Percentiles rank a stretch among this genome's conserved stretches.
Evolutionary conservation across 176 grass and related monocot species (phyloP).

Genomic region (Oryza glumipatula): DNA sequence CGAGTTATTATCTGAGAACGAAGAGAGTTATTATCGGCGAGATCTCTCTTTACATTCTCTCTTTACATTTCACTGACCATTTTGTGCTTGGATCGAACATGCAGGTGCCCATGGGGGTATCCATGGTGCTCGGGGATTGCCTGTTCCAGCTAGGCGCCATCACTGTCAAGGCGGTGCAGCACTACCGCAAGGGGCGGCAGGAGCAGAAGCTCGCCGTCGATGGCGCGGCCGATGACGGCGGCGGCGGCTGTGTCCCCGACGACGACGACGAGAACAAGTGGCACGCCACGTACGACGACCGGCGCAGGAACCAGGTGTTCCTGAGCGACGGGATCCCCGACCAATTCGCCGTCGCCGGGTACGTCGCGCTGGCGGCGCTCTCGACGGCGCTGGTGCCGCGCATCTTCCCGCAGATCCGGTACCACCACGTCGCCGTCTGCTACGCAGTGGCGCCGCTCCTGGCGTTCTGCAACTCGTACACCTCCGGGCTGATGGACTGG

Average conservation of each 20-base stretch:
- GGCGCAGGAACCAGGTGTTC: conserved; percentile 24
- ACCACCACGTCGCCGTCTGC: conserved; percentile 43
- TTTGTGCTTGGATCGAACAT: neutral
- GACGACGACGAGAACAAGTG: neutral
- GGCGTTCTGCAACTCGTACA: conserved; percentile 53
- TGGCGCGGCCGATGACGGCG: neutral
- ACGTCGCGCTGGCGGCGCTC: neutral
- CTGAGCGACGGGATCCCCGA: conserved; percentile 15
- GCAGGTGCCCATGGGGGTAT: conserved; percentile 50
- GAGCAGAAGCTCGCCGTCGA: neutral
- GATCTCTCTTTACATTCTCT: neutral
- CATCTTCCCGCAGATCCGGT: conserved; percentile 51
- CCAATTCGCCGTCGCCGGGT: conserved; percentile 9
- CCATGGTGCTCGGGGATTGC: conserved; percentile 58
- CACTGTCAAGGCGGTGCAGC: conserved; percentile 19
- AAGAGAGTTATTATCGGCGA: neutral
- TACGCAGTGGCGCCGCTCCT: conserved; percentile 39
- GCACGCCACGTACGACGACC: conserved; percentile 26
- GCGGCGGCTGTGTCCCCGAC: neutral
- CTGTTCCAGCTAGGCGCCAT: conserved; percentile 42
- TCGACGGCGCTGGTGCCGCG: conserved; percentile 23
- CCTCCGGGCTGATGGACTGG: conserved; percentile 48
- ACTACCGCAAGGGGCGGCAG: neutral
- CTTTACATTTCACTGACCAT: neutral
- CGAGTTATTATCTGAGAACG: neutral